A percentile compares a stretch with the other conserved stretches of the same genome.
Evolutionary conservation across 345 rosid species (phyloP).

Genomic region (Pistacia atlantica): DNA sequence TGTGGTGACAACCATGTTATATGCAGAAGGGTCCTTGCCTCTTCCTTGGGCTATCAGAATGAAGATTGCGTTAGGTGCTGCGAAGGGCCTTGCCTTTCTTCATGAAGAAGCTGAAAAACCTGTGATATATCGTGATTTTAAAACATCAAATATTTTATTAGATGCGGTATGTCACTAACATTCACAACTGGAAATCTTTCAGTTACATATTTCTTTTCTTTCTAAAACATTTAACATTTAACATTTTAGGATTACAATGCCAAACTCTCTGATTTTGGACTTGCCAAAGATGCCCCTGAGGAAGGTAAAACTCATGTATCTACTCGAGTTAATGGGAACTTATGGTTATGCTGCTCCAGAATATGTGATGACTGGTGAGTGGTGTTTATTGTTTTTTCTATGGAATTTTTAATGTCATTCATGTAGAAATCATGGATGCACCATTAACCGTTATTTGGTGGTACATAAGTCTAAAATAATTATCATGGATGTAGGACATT

Average conservation of each 20-base stretch:
- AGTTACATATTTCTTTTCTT: background rate
- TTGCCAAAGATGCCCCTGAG: constrained; percentile 87
- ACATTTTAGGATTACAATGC: constrained; percentile 73
- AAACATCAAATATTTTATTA: constrained; percentile 76
- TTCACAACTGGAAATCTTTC: background rate
- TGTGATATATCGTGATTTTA: constrained; percentile 84
- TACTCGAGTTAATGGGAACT: constrained; percentile 86
- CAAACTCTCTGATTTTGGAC: constrained; percentile 86
- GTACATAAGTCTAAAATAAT: constrained; percentile 16
- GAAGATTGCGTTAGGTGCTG: constrained; percentile 83
- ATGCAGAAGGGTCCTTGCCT: constrained; percentile 74
- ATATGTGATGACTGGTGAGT: constrained; percentile 83
- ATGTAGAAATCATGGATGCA: background rate
- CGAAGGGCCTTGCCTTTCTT: constrained; percentile 82
- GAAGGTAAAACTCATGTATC: constrained; percentile 84
- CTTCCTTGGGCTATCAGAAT: constrained; percentile 89
- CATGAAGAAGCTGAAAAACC: constrained; percentile 86
- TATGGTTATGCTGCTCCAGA: constrained; percentile 93
- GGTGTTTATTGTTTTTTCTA: background rate
- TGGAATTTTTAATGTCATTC: background rate
- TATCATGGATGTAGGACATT: constrained; percentile 51
- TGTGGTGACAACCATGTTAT: constrained; percentile 39
- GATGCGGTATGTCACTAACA: constrained; percentile 54
- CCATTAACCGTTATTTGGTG: background rate
- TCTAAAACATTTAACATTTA: constrained; percentile 18